Conservation (phyloP, 495 filamentous ascomycete species). For the Paragyromitra xinjiangensis region DNA sequence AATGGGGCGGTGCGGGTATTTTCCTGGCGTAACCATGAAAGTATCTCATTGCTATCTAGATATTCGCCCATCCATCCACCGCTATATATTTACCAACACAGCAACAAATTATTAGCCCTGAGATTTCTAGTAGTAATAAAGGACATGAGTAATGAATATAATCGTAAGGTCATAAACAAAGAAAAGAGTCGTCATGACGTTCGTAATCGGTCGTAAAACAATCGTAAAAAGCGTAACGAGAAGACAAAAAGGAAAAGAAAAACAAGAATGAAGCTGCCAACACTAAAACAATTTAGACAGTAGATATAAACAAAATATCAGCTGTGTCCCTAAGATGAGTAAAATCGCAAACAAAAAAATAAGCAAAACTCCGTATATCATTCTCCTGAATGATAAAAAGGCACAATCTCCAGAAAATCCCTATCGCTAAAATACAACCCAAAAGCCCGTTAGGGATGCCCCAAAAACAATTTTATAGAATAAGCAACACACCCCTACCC, state of each 20-base stretch:
- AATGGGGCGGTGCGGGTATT: neutral
- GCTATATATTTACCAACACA: neutral
- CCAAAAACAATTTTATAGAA: constrained; percentile 49
- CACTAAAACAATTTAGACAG: constrained; percentile 51
- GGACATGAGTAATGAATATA: neutral
- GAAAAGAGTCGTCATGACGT: constrained; percentile 11
- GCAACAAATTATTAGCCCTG: constrained; percentile 30
- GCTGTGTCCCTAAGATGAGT: constrained; percentile 22
- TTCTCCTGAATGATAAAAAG: constrained; percentile 10
- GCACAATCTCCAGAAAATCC: constrained; percentile 30
- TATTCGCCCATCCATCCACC: neutral
- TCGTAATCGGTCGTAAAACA: neutral
- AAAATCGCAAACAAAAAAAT: constrained; percentile 22
- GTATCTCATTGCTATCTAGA: constrained; percentile 37
- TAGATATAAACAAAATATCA: constrained; percentile 25
- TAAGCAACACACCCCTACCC: constrained; percentile 9
- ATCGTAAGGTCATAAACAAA: constrained; percentile 42
- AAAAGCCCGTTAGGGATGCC: constrained; percentile 7
- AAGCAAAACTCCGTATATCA: constrained; percentile 39
- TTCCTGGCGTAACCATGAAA: constrained; percentile 4
- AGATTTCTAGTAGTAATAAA: constrained; percentile 24
- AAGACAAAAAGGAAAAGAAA: constrained; percentile 15
- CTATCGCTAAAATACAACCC: constrained; percentile 42
- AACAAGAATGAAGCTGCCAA: constrained; percentile 9
- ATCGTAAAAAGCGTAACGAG: neutral